Base-by-base conservation (phyloP, 2,329 filamentous ascomycete species). In the Talaromyces albobiverticillius region DNA sequence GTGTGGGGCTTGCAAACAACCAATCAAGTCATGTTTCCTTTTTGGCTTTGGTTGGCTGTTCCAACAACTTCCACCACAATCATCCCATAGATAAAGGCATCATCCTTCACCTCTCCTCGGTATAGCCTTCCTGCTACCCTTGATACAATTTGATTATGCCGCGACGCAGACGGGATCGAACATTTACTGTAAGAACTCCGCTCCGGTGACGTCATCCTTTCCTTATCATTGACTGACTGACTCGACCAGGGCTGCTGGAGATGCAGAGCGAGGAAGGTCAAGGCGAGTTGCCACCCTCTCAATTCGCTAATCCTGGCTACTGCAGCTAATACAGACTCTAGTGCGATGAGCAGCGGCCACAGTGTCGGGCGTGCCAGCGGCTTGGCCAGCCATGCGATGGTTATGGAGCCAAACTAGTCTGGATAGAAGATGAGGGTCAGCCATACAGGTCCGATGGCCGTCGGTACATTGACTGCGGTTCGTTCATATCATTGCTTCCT, bases 91-190 rank as follows among this genome's bases (percentile, higher is more conserved):
- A 36, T 36, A 47, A 31, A 46, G 43, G 40, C 25, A 49, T 14
- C n/a, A 42, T 41, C 47, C 23, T 20, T 42, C 36, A 32, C 23
- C 36, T 26, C 36, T 32, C 36, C 10, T 50, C 25, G 36, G 14
- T 32, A 50, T 50, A 42, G 47, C 23, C 11, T 42, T 50, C 36
- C 47, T 50, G n/a, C 16, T 42, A 10, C 29, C 25, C 23, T 31
- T 50, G 5, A 41, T 42, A 16, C 22, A 22, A 22, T 42, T 50
- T 23, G 10, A 50, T 50, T 23, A 50, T 50, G 47, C 47, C 47
- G 36, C 47, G 36, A 31, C 47, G 36, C 14, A 41, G n/a, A 50
- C 47, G 47, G 36, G 47, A 42, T 14, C 36, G 47, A 31, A 50
- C 36, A n/a, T 50, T 50, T 50, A 42, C 47, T 42, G 47, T 42